Conservation (phyloP, 2,329 filamentous ascomycete species). For the Aaosphaeria pasadenensis region DNA sequence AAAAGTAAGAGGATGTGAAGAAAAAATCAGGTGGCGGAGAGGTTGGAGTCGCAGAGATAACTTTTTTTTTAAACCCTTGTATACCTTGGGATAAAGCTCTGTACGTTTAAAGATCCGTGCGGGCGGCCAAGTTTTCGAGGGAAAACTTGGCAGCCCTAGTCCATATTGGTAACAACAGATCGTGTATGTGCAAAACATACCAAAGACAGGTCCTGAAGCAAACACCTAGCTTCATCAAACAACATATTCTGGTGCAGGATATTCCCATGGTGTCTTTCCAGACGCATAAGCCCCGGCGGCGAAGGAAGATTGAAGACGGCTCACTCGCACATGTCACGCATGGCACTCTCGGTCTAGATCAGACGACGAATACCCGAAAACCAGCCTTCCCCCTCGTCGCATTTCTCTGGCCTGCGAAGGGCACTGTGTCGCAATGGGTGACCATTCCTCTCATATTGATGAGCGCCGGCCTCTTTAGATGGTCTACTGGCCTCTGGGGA, state of each 20-base stretch:
- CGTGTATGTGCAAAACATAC: no score
- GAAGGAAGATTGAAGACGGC: constrained; percentile 41
- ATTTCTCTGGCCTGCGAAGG: constrained; percentile 90
- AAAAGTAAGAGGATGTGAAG: background rate
- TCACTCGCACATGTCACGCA: constrained; percentile 39
- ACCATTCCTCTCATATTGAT: constrained; percentile 84
- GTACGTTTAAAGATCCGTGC: no score
- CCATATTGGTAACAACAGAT: no score
- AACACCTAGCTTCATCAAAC: background rate
- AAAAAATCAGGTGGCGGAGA: constrained; percentile 2
- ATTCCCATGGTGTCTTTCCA: constrained; percentile 29
- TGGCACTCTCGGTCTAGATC: constrained; percentile 44
- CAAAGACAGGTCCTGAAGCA: background rate
- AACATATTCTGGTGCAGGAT: no score
- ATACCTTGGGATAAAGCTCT: background rate
- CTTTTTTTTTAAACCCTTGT: background rate
- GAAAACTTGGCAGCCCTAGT: no score
- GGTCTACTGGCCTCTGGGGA: constrained; percentile 89
- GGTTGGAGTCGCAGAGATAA: background rate
- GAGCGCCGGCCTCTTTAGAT: constrained; percentile 85
- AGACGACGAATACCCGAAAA: constrained; percentile 43
- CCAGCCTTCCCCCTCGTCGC: constrained; percentile 88
- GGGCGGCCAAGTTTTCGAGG: no score
- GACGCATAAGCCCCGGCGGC: constrained; percentile 42
- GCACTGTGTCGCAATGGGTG: constrained; percentile 86